Conservation (phyloP, 176 grass and related monocot species). For the Avena insularis region DNA sequence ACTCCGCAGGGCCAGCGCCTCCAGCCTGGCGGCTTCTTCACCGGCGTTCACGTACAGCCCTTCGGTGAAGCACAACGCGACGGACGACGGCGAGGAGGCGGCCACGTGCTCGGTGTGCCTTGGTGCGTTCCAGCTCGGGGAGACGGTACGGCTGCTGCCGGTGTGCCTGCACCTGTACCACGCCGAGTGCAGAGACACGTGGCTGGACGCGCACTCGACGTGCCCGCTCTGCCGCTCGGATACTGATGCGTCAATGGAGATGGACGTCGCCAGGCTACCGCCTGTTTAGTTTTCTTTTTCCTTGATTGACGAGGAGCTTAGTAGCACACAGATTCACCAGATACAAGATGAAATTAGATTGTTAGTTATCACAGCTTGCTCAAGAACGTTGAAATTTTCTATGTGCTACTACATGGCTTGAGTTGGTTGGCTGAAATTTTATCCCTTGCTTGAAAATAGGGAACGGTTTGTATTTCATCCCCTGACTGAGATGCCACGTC, state of each 20-base stretch:
- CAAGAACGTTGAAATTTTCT: no score
- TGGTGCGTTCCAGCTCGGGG: slow-evolving; percentile 26
- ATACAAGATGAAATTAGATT: no score
- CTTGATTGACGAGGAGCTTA: not conserved
- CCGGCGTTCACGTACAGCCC: slow-evolving; percentile 43
- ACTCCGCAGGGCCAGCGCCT: not conserved
- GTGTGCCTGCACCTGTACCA: slow-evolving; percentile 16
- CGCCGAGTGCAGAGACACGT: slow-evolving; percentile 55
- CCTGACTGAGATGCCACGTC: no score
- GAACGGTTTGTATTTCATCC: no score
- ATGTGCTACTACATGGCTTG: no score
- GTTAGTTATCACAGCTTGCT: no score
- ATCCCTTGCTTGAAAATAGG: no score
- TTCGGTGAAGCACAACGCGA: slow-evolving; percentile 29
- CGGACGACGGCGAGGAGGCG: not conserved
- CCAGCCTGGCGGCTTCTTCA: slow-evolving; percentile 3
- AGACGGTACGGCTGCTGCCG: not conserved
- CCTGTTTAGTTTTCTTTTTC: slow-evolving; percentile 7
- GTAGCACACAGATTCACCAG: not conserved
- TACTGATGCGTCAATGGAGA: not conserved
- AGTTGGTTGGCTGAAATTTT: no score
- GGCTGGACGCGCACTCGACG: slow-evolving; percentile 26
- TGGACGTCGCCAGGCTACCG: not conserved
- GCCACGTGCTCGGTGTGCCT: slow-evolving; percentile 29
- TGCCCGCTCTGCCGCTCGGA: no score